Evolutionary conservation across 352 stramenopile genomes (phyloP), one percentile per base, ranked within the genome.

Genomic region (Globisporangium lucens): DNA sequence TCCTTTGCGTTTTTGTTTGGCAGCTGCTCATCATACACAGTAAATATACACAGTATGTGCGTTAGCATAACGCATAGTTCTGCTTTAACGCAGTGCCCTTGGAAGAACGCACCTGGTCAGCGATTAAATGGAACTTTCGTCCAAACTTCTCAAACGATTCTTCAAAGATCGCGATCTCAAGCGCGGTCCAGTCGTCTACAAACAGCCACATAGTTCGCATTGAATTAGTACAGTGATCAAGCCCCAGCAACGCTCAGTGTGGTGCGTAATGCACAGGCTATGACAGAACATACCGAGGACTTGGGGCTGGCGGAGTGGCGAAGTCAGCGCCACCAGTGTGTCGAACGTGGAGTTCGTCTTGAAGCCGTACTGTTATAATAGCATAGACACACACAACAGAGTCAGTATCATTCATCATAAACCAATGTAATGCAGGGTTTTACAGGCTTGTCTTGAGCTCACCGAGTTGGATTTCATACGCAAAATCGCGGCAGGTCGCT

Each of bases 111-210:
- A 94, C 88, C 66, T 93, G 76, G 55, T 84, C 67, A 13, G 83
- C 81, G 24, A 96, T 93, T 20, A 78, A 68, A 47, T 94, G 76
- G 43, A 96, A 96, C 35, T 93, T 75, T 53, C 92, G 91, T 36
- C 84, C 87, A 69, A 85, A 93, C 9, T 77, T 78, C 43, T 90
- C 78, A 52, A 91, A 90, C 0, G 82, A 74, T 35, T 93, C 83
- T 64, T 94, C 87, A 47, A 93, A 96, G n/a, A 89, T 75, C 4
- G 76, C 72, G 35, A 96, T 78, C 60, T 96, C 85, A 12, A 85
- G 74, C 2, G 85, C 75, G 0, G 85, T 88, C 89, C 89, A 96
- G 38, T 85, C 51, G 63, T 96, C 88, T 96, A 30, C 17, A 70
- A 64, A 17, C 13, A 68, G 33, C 15, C 9, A 59, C 24, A 60